Base-by-base conservation (phyloP, 2,329 filamentous ascomycete genomes). In the Sclerotinia nivalis region DNA sequence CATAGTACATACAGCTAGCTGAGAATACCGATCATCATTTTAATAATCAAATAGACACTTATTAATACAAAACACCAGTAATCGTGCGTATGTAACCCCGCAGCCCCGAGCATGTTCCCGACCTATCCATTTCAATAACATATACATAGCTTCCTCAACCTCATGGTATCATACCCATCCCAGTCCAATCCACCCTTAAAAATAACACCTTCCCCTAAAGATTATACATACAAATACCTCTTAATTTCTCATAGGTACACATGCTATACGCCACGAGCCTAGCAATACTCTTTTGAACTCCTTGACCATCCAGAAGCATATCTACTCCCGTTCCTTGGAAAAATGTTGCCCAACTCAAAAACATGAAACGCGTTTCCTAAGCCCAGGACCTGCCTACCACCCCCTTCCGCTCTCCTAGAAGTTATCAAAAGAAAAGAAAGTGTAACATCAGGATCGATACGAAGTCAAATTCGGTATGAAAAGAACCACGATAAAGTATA, bases 281-380 rank as follows among this genome's bases (percentile, higher is more conserved):
- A 28, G 22, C 1, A 20, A 52, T 65, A 52, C n/a, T 40, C 31
- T 65, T 64, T 65, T 65, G 8, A 52, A 65, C 61, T 52, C 61
- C 47, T 22, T 28, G 20, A 28, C 31, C 9, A 65, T 65, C 47
- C 47, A 52, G 31, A 65, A 65, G 45, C 8, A 22, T 40, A 50
- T 20, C 31, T 47, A 8, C 18, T 18, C 10, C 37, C 34, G 3
- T 34, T 40, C 15, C 34, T 6, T 25, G 34, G 40, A 37, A 56
- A n/a, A 25, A 58, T n/a, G 25, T n/a, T n/a, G 6, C 34, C 22
- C 12, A 58, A 40, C 55, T 43, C 40, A 43, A 43, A 37, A 43
- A 43, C 40, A 43, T 15, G 40, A 43, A 4, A 43, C 4, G 13
- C 15, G 12, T 40, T 15, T 15, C 40, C 40, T 12, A 43, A 43